A percentile compares a stretch with the other conserved stretches of the same genome.
Conservation (phyloP, 202 grass and related monocot genomes). For the Digitaria exilis region DNA sequence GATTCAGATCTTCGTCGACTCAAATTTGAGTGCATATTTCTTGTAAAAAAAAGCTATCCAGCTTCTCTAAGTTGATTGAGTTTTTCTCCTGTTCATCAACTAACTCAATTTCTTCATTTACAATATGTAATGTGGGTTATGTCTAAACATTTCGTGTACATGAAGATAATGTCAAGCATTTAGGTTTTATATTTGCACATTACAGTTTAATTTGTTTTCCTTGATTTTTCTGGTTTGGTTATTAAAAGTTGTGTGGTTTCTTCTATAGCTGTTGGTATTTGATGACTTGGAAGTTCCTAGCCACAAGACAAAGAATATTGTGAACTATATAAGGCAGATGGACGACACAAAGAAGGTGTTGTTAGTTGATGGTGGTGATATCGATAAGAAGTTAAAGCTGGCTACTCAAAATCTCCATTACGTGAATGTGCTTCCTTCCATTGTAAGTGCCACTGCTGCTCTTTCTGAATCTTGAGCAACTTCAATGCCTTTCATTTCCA, state of each 20-base stretch:
- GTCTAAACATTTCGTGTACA: not conserved
- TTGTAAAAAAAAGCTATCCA: not conserved
- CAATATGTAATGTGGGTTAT: not conserved
- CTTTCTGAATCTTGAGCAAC: not conserved
- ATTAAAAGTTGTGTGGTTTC: slow-evolving; percentile 1
- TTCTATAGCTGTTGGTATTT: slow-evolving; percentile 71
- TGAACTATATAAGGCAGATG: slow-evolving; percentile 68
- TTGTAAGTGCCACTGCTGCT: slow-evolving; percentile 54
- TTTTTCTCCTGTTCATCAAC: not conserved
- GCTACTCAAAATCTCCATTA: slow-evolving; percentile 89
- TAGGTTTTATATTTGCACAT: too few species aligned
- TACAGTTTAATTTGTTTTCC: not conserved
- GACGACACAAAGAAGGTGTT: slow-evolving; percentile 80
- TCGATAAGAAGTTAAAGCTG: slow-evolving; percentile 80
- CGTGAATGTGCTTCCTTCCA: slow-evolving; percentile 76
- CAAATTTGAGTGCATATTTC: not conserved
- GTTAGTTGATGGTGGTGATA: slow-evolving; percentile 70
- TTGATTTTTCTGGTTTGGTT: not conserved
- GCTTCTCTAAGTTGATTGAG: not conserved
- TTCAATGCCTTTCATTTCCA: not conserved
- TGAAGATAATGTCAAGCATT: not conserved
- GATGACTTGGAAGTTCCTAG: slow-evolving; percentile 72
- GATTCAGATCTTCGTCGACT: not conserved
- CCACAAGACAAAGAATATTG: slow-evolving; percentile 93
- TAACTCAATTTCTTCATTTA: not conserved